Percentiles rank a stretch among this genome's conserved stretches.
These are phyloP conservation scores for Wallacemonas sp. DNA, from an alignment of 208 protist species.

Conservation along the genomic window DNA sequence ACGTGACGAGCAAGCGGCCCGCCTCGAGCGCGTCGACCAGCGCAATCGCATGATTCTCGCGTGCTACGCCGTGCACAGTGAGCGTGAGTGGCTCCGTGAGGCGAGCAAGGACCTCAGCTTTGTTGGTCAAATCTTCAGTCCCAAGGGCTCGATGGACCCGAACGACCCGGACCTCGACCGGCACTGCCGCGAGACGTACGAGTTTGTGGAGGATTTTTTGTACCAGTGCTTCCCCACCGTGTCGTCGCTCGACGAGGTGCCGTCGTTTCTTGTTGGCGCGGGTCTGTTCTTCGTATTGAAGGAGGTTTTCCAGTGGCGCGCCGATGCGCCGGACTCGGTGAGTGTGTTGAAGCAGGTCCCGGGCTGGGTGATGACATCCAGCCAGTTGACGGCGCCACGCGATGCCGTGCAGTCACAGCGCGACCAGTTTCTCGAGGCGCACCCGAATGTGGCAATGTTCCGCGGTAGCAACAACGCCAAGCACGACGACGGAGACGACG, in stretches of 20 bases:
- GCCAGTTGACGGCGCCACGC: not conserved
- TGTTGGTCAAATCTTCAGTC: constrained; percentile 76
- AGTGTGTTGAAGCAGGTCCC: not conserved
- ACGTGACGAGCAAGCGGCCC: constrained; percentile 53
- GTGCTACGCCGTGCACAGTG: constrained; percentile 77
- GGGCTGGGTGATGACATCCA: not conserved
- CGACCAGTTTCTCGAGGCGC: not conserved
- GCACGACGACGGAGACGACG: too few species aligned
- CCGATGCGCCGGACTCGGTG: constrained; percentile 1
- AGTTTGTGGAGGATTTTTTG: constrained; percentile 89
- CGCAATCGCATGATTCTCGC: constrained; percentile 89
- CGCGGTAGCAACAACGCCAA: not conserved
- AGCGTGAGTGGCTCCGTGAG: constrained; percentile 86
- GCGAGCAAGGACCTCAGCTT: constrained; percentile 81
- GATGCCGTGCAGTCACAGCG: not conserved
- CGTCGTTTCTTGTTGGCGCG: constrained; percentile 71
- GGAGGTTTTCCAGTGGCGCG: constrained; percentile 42
- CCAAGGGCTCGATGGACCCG: constrained; percentile 59
- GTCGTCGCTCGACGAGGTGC: constrained; percentile 58
- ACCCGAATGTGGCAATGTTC: constrained; percentile 5
- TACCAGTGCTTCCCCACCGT: constrained; percentile 89
- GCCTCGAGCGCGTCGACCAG: constrained; percentile 78
- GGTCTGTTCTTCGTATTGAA: constrained; percentile 79
- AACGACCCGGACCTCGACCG: constrained; percentile 77
- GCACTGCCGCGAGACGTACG: constrained; percentile 77